phyloP scores from a whole-genome alignment of 805 yeast species.

The Candida succiphila region DNA sequence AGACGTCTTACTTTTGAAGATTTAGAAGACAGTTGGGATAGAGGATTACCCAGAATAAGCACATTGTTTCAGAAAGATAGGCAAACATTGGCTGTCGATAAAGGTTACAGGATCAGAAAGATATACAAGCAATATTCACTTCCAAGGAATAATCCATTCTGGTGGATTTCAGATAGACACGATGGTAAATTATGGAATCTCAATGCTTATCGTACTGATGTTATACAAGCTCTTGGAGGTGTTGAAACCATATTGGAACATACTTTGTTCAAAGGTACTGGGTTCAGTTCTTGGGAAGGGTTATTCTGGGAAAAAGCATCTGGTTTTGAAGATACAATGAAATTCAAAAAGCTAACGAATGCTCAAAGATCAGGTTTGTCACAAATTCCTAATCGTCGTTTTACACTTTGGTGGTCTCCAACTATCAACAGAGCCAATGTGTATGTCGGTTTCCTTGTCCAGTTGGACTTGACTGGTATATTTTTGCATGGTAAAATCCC shows the following conservation, averaged over 20 bases:
- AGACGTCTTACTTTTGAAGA: conserved; percentile 88
- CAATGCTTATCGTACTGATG: conserved; percentile 88
- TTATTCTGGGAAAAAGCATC: conserved; percentile 97
- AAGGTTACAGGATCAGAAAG: conserved; percentile 80
- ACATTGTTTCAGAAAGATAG: conserved; percentile 93
- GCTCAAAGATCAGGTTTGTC: conserved; percentile 97
- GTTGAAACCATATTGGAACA: conserved; percentile 94
- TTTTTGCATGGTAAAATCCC: conserved; percentile 98
- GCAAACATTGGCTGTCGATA: conserved; percentile 88
- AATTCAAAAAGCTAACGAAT: conserved; percentile 88
- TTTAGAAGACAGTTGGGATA: conserved; percentile 89
- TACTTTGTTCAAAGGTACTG: conserved; percentile 91
- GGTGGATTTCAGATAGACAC: conserved; percentile 94
- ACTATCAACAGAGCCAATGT: conserved; percentile 97
- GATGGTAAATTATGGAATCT: conserved; percentile 96
- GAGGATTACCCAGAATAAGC: conserved; percentile 94
- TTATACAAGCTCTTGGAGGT: conserved; percentile 95
- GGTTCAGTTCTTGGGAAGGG: conserved; percentile 98
- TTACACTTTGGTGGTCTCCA: conserved; percentile 99
- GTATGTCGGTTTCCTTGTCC: conserved; percentile 94
- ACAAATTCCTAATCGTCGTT: conserved; percentile 95
- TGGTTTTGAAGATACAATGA: conserved; percentile 94
- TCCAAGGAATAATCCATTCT: conserved; percentile 74
- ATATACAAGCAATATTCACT: conserved; percentile 68
- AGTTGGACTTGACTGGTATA: conserved; percentile 91